phyloP scores from a whole-genome alignment of 176 grass and related monocot genomes.

The Phoenix roebelenii region DNA sequence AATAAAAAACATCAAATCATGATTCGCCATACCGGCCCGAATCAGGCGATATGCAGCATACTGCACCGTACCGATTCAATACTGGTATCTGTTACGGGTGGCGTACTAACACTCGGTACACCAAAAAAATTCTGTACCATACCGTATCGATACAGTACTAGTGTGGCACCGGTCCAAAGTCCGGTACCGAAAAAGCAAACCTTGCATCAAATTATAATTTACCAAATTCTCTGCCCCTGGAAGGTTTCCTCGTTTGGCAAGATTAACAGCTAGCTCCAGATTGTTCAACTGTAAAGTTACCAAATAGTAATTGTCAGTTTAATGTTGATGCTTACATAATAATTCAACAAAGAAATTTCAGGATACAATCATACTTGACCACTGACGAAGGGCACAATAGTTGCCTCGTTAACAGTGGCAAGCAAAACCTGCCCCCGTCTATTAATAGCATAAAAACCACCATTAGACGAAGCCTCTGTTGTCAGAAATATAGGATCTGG shows the following conservation, averaged over 20 bases:
- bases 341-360: no score
- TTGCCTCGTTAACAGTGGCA: slow-evolving; percentile 91
- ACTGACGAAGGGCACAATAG: slow-evolving; percentile 79
- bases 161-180: no score
- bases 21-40: slow-evolving; percentile 29
- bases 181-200: no score
- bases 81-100: no score
- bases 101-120: no score
- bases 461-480: slow-evolving; percentile 60
- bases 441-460: slow-evolving; percentile 98
- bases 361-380: slow-evolving; percentile 49
- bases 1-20: not conserved
- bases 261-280: slow-evolving; percentile 97
- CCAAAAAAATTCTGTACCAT: no score
- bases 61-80: no score
- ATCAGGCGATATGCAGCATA: no score
- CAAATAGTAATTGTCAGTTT: no score
- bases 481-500: slow-evolving; percentile 98
- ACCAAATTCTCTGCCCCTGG: slow-evolving; percentile 97
- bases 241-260: slow-evolving; percentile 98
- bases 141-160: no score
- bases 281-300: slow-evolving; percentile 67
- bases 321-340: no score
- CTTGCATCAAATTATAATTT: slow-evolving; percentile 3
- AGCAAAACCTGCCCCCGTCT: slow-evolving; percentile 93